Evolutionary conservation across 306 rosid species (phyloP).

Genomic region (apple (Malus domestica)): DNA sequence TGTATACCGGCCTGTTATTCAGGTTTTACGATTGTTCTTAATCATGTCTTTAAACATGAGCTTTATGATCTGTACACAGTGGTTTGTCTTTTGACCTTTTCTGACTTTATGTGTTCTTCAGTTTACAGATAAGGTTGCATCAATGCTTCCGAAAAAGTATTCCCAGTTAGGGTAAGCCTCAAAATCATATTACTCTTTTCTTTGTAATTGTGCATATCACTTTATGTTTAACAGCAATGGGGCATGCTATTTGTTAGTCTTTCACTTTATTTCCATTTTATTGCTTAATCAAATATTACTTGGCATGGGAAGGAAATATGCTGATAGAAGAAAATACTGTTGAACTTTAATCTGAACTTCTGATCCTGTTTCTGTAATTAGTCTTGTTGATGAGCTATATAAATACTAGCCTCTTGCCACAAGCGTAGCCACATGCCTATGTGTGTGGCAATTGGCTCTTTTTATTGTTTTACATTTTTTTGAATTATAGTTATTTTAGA

Average conservation of each 20-base stretch:
- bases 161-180: constrained; percentile 79
- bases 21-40: constrained; percentile 41
- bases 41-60: neutral
- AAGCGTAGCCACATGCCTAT: too few relatives aligned
- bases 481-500: too few relatives aligned
- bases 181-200: constrained; percentile 2
- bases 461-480: too few relatives aligned
- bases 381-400: neutral
- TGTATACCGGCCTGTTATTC: constrained; percentile 86
- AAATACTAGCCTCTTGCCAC: too few relatives aligned
- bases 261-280: neutral
- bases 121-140: constrained; percentile 91
- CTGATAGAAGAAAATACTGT: neutral
- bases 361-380: neutral
- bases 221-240: neutral
- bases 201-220: neutral
- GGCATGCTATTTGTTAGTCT: neutral
- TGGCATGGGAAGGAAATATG: neutral
- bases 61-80: neutral
- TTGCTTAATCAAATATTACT: neutral
- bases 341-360: neutral
- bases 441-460: too few relatives aligned
- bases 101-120: constrained; percentile 42
- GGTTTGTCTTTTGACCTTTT: constrained; percentile 10
- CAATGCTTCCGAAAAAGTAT: constrained; percentile 83